A percentile compares a stretch with the other conserved stretches of the same genome.
Evolutionary conservation across 2,329 filamentous ascomycete species (phyloP).

Genomic region (Ceratocystis lukuohia): DNA sequence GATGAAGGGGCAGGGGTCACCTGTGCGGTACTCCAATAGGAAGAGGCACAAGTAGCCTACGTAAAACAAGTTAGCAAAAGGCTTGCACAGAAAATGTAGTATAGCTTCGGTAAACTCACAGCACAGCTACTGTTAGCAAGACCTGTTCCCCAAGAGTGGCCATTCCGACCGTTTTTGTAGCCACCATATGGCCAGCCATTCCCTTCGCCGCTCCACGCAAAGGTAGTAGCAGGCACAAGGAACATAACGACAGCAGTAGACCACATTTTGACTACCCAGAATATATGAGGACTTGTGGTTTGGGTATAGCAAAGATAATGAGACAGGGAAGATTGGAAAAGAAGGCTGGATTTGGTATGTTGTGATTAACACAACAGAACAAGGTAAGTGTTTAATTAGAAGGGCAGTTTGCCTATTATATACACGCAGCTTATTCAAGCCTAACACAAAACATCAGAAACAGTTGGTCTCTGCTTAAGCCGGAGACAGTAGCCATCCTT

Average conservation of each 20-base stretch:
- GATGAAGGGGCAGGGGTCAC: slow-evolving; percentile 22
- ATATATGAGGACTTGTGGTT: not conserved
- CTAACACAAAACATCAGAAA: not conserved
- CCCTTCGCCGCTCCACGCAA: slow-evolving; percentile 16
- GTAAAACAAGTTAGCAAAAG: not conserved
- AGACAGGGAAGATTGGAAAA: not conserved
- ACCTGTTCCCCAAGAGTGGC: slow-evolving; percentile 13
- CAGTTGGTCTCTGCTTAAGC: not conserved
- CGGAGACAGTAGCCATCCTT: not conserved
- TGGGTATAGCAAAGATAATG: not conserved
- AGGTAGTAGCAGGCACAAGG: slow-evolving; percentile 13
- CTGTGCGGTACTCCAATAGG: slow-evolving; percentile 23
- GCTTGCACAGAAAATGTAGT: not conserved
- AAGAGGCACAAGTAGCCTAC: slow-evolving; percentile 22
- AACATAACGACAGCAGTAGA: slow-evolving; percentile 9
- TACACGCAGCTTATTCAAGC: not conserved
- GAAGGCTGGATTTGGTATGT: not conserved
- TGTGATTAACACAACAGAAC: not conserved
- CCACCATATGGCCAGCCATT: slow-evolving; percentile 17
- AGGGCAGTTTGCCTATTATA: not conserved
- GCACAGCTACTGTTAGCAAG: slow-evolving; percentile 15
- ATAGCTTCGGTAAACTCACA: slow-evolving; percentile 17
- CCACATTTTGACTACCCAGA: slow-evolving; percentile 12
- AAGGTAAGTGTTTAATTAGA: not conserved
- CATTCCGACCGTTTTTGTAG: not conserved